Base-by-base conservation (phyloP, 2,329 filamentous ascomycete genomes). In the Furcasterigmium furcatum region DNA sequence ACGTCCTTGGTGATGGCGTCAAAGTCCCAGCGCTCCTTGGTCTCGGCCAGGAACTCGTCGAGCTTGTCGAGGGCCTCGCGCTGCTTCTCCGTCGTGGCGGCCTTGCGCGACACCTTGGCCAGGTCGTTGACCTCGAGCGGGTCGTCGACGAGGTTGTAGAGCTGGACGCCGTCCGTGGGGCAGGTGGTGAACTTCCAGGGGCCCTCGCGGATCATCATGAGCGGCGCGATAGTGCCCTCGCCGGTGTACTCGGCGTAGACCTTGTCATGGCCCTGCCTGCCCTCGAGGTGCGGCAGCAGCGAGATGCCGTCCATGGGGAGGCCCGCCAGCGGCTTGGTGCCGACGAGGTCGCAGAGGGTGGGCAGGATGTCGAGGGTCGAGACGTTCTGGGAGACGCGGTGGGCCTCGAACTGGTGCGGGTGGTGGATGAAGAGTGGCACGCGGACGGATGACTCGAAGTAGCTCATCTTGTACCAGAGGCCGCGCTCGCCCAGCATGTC, bases 391-490 rank as follows among this genome's bases (percentile, higher is more conserved):
- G 78, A 76, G 22, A 96, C 87, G 27, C 83, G 85, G 70, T 84
- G 89, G 25, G 91, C 84, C 13, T 75, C 63, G 65, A 92, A 95
- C 50, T 77, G 78, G 57, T 83, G 76, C 21, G 91, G 91, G 58
- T 91, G 83, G 65, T 90, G 85, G 62, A 96, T 79, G 53, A 96
- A 75, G 62, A 96, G 84, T 2, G 91, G 91, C 19, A 96, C 91
- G 22, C 91, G 86, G 38, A 90, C 89, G 12, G 90, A 95, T 34
- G 85, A 85, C 76, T 96, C 91, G 58, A 91, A 96, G 79, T 94
- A 96, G 61, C 83, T 90, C 91, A 96, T 96, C 77, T 96, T 96
- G 75, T 96, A 91, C 91, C 91, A 96, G 39, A 96, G 73, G 6
- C 88, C 87, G 44, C 90, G 84, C 73, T 96, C 91, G 48, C 91